phyloP scores from a whole-genome alignment of 768 basidiomycete genomes.

The Mycena epipterygia region DNA sequence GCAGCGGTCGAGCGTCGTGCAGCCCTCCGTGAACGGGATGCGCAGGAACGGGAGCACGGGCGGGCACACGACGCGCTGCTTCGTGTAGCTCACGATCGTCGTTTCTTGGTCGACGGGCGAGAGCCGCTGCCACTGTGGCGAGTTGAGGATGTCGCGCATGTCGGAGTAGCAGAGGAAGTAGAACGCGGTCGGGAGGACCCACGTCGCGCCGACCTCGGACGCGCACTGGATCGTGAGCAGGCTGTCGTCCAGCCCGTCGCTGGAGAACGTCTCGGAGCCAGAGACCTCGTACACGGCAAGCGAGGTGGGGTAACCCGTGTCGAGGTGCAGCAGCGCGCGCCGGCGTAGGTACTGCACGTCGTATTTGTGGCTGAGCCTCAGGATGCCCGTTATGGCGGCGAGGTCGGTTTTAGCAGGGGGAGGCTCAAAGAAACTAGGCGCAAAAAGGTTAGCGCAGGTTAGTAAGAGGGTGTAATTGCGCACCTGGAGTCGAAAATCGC shows the following conservation, averaged over 20 bases:
- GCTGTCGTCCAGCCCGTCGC: slow-evolving; percentile 33
- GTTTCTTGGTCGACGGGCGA: slow-evolving; percentile 20
- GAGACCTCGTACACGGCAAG: slow-evolving; percentile 30
- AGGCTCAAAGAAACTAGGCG: slow-evolving; percentile 25
- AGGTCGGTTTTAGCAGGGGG: slow-evolving; percentile 25
- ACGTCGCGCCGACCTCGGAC: slow-evolving; percentile 29
- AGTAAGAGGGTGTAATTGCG: neutral
- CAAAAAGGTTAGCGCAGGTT: neutral
- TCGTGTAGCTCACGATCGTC: slow-evolving; percentile 27
- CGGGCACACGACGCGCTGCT: slow-evolving; percentile 31
- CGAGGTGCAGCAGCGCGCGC: slow-evolving; percentile 27
- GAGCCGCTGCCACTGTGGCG: slow-evolving; percentile 11
- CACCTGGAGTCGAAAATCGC: slow-evolving; percentile 32
- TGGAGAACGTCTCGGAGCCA: slow-evolving; percentile 30
- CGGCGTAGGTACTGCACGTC: slow-evolving; percentile 31
- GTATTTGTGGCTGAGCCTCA: slow-evolving; percentile 34
- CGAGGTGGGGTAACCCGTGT: slow-evolving; percentile 27
- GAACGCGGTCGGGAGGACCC: slow-evolving; percentile 35
- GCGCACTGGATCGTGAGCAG: slow-evolving; percentile 28
- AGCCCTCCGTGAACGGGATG: slow-evolving; percentile 35
- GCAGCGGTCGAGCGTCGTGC: slow-evolving; percentile 21
- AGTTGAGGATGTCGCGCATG: slow-evolving; percentile 33
- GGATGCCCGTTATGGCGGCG: slow-evolving; percentile 20
- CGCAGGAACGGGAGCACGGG: slow-evolving; percentile 34
- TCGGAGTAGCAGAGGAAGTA: slow-evolving; percentile 36